A percentile compares a stretch with the other conserved stretches of the same genome.
phyloP scores from a whole-genome alignment of 768 basidiomycete species.

The Scleroderma bovista region DNA sequence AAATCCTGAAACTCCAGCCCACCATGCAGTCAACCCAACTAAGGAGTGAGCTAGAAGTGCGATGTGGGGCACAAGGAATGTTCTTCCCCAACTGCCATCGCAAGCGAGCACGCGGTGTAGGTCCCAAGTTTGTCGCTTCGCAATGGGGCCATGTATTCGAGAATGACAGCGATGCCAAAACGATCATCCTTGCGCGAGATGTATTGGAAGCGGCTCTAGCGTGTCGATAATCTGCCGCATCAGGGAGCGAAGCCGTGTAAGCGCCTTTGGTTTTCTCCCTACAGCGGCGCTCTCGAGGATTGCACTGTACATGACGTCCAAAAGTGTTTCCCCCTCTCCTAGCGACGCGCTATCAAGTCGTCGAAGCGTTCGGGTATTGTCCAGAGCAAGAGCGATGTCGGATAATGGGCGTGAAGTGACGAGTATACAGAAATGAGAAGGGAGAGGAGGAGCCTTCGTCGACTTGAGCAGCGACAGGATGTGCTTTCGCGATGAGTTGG shows the following conservation, averaged over 20 bases:
- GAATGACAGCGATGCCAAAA: background rate
- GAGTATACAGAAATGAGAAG: background rate
- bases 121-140: constrained; percentile 6
- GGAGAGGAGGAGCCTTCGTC: background rate
- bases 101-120: too few relatives aligned
- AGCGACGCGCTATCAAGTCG: background rate
- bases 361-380: background rate
- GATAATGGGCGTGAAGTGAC: background rate
- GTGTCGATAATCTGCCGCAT: background rate
- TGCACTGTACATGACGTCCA: background rate
- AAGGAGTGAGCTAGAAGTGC: too few relatives aligned
- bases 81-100: too few relatives aligned
- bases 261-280: background rate
- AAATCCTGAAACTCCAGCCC: too few relatives aligned
- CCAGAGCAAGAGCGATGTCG: background rate
- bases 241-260: background rate
- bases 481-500: too few relatives aligned
- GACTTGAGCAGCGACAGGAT: background rate
- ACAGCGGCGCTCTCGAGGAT: background rate
- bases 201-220: constrained; percentile 2
- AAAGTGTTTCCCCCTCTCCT: background rate
- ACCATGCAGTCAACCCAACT: too few relatives aligned
- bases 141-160: constrained; percentile 2
- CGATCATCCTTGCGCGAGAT: background rate
- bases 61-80: too few relatives aligned